A percentile compares a stretch with the other conserved stretches of the same genome.
These are phyloP conservation scores for Cichorium intybus DNA, from an alignment of 140 eudicot species.

Conservation along the genomic window DNA sequence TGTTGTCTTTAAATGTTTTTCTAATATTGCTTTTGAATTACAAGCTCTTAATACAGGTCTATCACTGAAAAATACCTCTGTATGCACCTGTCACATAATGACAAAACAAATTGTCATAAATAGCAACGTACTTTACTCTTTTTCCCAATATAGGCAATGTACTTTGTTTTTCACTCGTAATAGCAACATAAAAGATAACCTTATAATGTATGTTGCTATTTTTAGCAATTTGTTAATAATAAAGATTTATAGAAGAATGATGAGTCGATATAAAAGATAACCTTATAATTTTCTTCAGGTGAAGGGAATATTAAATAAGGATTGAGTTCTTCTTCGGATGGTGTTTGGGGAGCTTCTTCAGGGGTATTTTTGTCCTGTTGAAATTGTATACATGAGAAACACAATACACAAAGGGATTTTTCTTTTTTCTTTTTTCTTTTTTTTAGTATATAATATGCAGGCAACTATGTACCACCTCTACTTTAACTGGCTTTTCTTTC, in stretches of 20 bases:
- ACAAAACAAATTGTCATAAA: background rate
- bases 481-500: conserved; percentile 86
- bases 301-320: conserved; percentile 83
- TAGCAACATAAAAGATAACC: background rate
- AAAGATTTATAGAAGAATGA: background rate
- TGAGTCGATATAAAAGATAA: conserved; percentile 14
- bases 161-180: too few relatives aligned
- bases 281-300: conserved; percentile 87
- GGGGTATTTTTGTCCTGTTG: conserved; percentile 46
- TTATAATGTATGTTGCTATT: too few relatives aligned
- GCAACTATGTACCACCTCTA: conserved; percentile 35
- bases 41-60: conserved; percentile 76
- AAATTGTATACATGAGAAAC: conserved; percentile 7
- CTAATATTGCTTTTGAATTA: conserved; percentile 73
- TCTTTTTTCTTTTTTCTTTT: background rate
- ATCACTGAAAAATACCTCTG: conserved; percentile 86
- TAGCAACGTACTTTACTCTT: too few relatives aligned
- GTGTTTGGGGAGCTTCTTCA: conserved; percentile 41
- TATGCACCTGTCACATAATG: conserved; percentile 86
- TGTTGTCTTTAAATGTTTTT: conserved; percentile 64
- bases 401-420: background rate
- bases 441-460: background rate
- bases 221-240: too few relatives aligned
- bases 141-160: too few relatives aligned
- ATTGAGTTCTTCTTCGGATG: conserved; percentile 83